A percentile compares a stretch with the other conserved stretches of the same genome.
These are phyloP conservation scores for Clavaria fumosa DNA, from an alignment of 768 basidiomycete species.

Conservation along the genomic window DNA sequence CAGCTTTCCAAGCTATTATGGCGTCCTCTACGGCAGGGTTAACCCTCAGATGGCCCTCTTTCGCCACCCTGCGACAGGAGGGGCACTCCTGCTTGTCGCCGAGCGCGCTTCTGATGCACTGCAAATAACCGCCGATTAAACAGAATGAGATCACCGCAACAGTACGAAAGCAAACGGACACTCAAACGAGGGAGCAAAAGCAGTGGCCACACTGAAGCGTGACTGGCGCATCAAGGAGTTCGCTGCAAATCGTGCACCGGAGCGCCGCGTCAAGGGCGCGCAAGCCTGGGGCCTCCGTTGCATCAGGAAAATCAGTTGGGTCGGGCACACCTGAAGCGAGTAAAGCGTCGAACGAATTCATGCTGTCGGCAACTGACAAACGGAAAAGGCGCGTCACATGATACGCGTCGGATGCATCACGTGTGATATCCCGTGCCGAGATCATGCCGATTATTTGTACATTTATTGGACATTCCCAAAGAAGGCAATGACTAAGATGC, in stretches of 20 bases:
- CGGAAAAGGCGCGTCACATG: no score
- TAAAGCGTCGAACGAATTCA: slow-evolving; percentile 3
- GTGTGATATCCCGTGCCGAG: no score
- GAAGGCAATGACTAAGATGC: slow-evolving; percentile 22
- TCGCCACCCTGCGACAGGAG: slow-evolving; percentile 40
- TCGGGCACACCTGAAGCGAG: slow-evolving; percentile 32
- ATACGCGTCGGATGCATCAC: no score
- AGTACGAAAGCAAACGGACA: not conserved
- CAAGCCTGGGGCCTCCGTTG: slow-evolving; percentile 32
- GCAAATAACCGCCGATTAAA: slow-evolving; percentile 2
- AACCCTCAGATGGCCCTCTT: slow-evolving; percentile 48
- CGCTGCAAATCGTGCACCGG: slow-evolving; percentile 64
- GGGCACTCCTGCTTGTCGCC: slow-evolving; percentile 55
- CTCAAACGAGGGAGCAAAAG: slow-evolving; percentile 61
- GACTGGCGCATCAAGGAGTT: slow-evolving; percentile 59
- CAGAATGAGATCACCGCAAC: slow-evolving; percentile 4
- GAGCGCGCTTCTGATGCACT: slow-evolving; percentile 61
- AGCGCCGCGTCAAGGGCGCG: slow-evolving; percentile 46
- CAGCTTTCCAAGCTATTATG: slow-evolving; percentile 52
- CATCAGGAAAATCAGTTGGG: slow-evolving; percentile 54
- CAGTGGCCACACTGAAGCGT: slow-evolving; percentile 64
- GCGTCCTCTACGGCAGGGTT: slow-evolving; percentile 59
- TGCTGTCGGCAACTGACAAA: no score
- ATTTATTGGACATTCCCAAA: not conserved
- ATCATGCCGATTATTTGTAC: no score